These are phyloP conservation scores for Diaporthe sp. DNA, from an alignment of 2,329 filamentous ascomycete species.

Conservation along the genomic window DNA sequence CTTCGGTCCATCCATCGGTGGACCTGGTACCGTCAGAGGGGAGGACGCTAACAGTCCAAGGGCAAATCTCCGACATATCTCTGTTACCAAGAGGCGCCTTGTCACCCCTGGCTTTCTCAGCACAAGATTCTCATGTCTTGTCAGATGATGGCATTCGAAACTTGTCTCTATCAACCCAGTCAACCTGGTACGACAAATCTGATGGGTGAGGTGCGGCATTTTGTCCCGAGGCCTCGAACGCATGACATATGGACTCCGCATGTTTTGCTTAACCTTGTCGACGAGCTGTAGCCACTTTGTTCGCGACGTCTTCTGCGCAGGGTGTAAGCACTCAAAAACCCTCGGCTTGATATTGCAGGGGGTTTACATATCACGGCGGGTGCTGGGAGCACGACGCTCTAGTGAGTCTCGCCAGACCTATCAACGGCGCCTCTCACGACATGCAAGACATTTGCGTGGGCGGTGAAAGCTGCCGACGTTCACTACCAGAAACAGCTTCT, in stretches of 20 bases:
- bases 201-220: constrained; percentile 8
- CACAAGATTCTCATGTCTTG: constrained; percentile 19
- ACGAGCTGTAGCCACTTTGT: background rate
- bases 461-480: constrained; percentile 20
- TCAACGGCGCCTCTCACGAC: constrained; percentile 12
- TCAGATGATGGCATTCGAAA: constrained; percentile 29
- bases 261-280: background rate
- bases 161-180: background rate
- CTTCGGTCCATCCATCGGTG: constrained; percentile 20
- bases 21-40: background rate
- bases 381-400: constrained; percentile 12
- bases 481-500: background rate
- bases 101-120: background rate
- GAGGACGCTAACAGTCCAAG: background rate
- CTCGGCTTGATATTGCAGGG: constrained; percentile 24
- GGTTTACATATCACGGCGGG: background rate
- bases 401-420: constrained; percentile 24
- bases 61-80: background rate
- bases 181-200: background rate
- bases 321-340: constrained; percentile 27
- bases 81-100: background rate
- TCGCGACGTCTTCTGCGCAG: background rate
- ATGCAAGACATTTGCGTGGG: constrained; percentile 6
- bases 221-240: background rate
- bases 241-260: background rate